phyloP scores from a whole-genome alignment of 1,284 basidiomycete genomes.

The Irpex sp. region DNA sequence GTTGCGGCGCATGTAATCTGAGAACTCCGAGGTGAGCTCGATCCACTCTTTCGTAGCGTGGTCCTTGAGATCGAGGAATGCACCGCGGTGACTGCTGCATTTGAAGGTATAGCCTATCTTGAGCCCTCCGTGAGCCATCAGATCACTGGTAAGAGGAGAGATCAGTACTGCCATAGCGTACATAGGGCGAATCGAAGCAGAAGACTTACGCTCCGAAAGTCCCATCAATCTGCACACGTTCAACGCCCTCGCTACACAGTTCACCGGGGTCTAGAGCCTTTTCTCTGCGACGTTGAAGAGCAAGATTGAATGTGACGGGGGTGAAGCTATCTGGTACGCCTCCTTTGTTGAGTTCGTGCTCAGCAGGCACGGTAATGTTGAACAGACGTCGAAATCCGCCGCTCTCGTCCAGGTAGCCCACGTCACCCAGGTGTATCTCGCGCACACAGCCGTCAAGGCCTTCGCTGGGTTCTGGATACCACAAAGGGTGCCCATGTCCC shows the following conservation, averaged over 20 bases:
- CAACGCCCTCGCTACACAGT: neutral
- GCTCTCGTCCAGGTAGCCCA: neutral
- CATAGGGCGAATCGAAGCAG: neutral
- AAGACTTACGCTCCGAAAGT: neutral
- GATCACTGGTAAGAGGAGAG: neutral
- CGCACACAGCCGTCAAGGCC: neutral
- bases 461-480: neutral
- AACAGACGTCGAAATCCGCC: constrained; percentile 1
- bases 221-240: neutral
- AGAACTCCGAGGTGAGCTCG: neutral
- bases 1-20: neutral
- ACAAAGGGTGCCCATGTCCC: neutral
- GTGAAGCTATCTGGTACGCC: constrained; percentile 15
- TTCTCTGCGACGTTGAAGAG: neutral
- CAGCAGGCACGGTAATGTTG: constrained; percentile 7
- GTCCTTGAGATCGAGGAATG: neutral
- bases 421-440: neutral
- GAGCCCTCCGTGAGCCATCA: no score
- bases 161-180: neutral
- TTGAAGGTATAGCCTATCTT: neutral
- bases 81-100: neutral
- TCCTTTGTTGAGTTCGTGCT: constrained; percentile 17
- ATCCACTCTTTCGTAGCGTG: neutral
- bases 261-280: neutral
- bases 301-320: neutral